phyloP scores from a whole-genome alignment of 768 basidiomycete species.

The Tricholomella constricta region DNA sequence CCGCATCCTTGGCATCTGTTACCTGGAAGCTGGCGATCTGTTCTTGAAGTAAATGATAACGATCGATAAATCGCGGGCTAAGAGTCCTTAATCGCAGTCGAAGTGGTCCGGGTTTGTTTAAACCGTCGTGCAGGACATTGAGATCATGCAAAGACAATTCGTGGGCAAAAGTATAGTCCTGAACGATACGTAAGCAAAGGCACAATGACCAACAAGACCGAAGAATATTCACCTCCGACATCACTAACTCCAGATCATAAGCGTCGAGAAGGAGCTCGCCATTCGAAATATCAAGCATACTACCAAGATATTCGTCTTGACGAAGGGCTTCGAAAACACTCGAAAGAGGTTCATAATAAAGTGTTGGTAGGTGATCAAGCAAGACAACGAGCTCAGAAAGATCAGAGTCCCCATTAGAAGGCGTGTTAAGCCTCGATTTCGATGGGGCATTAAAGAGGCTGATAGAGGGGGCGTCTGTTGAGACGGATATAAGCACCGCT shows the following conservation, averaged over 20 bases:
- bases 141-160: slow-evolving; percentile 75
- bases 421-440: slow-evolving; percentile 26
- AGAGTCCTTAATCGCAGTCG: slow-evolving; percentile 53
- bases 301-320: slow-evolving; percentile 54
- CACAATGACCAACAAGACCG: neutral
- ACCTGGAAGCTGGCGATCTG: slow-evolving; percentile 41
- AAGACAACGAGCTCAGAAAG: slow-evolving; percentile 42
- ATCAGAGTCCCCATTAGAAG: slow-evolving; percentile 21
- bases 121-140: slow-evolving; percentile 67
- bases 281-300: slow-evolving; percentile 48
- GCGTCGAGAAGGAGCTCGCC: slow-evolving; percentile 72
- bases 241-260: slow-evolving; percentile 62
- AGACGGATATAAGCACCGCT: slow-evolving; percentile 56
- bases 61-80: slow-evolving; percentile 63
- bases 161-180: slow-evolving; percentile 73
- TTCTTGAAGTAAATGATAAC: slow-evolving; percentile 65
- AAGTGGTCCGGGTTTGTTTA: slow-evolving; percentile 61
- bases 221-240: slow-evolving; percentile 59
- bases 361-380: slow-evolving; percentile 62
- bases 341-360: slow-evolving; percentile 78
- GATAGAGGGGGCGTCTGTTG: slow-evolving; percentile 38
- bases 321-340: slow-evolving; percentile 73
- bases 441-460: slow-evolving; percentile 60
- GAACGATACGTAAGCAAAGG: slow-evolving; percentile 3
- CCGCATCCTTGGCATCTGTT: neutral